A percentile compares a stretch with the other conserved stretches of the same genome.
Evolutionary conservation across 768 basidiomycete genomes (phyloP).

Genomic region (Mycena capillaripes): DNA sequence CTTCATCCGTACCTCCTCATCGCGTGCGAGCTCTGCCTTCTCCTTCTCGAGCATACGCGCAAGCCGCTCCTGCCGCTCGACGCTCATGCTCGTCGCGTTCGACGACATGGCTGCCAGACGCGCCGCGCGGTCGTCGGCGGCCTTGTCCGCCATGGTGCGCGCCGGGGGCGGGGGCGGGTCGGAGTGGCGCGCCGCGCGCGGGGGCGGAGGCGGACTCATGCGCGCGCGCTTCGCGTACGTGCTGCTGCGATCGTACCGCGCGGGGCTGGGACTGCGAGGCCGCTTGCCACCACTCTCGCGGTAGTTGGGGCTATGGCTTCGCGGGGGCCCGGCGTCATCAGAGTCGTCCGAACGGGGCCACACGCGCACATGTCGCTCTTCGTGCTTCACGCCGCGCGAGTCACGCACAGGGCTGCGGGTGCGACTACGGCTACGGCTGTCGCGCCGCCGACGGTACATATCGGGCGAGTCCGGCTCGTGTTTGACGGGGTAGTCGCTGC

Average conservation of each 20-base stretch:
- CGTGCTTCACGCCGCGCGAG: constrained; percentile 33
- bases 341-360: constrained; percentile 70
- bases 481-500: constrained; percentile 35
- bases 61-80: constrained; percentile 81
- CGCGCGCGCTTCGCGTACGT: constrained; percentile 65
- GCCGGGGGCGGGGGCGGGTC: too few species aligned
- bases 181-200: constrained; percentile 36
- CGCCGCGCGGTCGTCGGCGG: constrained; percentile 75
- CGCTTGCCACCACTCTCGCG: constrained; percentile 54
- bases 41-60: constrained; percentile 80
- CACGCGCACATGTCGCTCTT: constrained; percentile 50
- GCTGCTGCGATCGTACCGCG: constrained; percentile 42
- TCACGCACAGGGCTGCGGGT: constrained; percentile 47
- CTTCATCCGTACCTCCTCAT: constrained; percentile 75
- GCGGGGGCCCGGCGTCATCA: constrained; percentile 48
- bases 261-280: constrained; percentile 53
- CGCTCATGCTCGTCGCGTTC: constrained; percentile 76
- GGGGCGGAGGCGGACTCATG: constrained; percentile 57
- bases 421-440: constrained; percentile 48
- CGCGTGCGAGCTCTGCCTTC: constrained; percentile 80
- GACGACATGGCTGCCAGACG: constrained; percentile 92
- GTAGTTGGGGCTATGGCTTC: constrained; percentile 29
- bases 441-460: constrained; percentile 43
- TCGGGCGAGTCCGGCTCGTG: constrained; percentile 48
- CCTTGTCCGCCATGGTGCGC: constrained; percentile 38